Evolutionary conservation across 2,329 filamentous ascomycete species (phyloP), one percentile per base, ranked within the genome.

Genomic region (Penicillium sp.): DNA sequence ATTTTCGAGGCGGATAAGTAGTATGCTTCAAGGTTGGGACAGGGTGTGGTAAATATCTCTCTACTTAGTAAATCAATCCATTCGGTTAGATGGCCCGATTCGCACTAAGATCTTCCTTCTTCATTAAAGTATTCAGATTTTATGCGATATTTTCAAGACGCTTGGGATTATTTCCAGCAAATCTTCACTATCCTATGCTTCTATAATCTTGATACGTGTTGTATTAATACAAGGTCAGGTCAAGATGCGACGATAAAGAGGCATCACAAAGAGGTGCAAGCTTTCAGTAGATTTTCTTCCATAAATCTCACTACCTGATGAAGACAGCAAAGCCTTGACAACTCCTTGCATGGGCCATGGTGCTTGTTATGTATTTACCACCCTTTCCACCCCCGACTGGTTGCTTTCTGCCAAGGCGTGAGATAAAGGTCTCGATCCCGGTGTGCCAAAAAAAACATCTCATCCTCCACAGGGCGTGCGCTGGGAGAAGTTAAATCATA

Each of bases 1-100:
- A 79, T 89, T 10, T 90, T 90, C 63, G 81, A 79, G 58, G 70
- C 67, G 1, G 53, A 53, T 27, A 58, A 81, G 79, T 61, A 46
- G 19, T 11, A 2, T 14, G 32, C 10, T 14, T 14, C 32, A 34
- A 34, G 11, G 4, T 14, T 34, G 32, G 14, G 32, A 34, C 32
- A 14, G 11, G 10, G 4, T 14, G 13, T 10, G 4, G 4, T 13
- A 34, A 34, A 34, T 34, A 13, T 14, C 13, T 34, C 32, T 34
- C 10, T 14, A 30, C 29, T 14, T 13, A 34, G 32, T 34, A 5
- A 14, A 14, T 34, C 13, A 13, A 13, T 13, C 14, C 10, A 14
- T 13, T 13, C 23, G 10, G 14, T 34, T 34, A 10, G 10, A 14
- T 13, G 11, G 5, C 11, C 11, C 11, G 6, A 34, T 2, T 14